Evolutionary conservation across 768 basidiomycete species (phyloP), one percentile per base, ranked within the genome.

Genomic region (Lactarius sanguifluus): DNA sequence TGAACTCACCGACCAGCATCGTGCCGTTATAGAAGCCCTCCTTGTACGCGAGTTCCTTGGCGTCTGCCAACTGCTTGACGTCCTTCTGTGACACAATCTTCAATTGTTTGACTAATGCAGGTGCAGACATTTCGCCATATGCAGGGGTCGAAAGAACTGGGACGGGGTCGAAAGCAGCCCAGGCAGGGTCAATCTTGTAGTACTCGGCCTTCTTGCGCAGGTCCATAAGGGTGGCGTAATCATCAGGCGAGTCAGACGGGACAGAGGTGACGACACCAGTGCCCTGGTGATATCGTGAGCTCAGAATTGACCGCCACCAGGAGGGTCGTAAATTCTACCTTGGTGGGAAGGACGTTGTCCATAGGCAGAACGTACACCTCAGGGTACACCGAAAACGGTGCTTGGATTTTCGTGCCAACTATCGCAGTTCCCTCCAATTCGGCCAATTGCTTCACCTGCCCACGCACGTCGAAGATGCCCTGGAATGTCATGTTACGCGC

Each of bases 401-500:
- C 96, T 68, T 87, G 88, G 77, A 98, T 88, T 73, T 86, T 93
- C 25, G 95, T 91, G 4, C 97, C 97, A 64, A 98, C 80, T 45
- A 98, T 79, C 66, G 85, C 85, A 12, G 85, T 77, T 9, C 97
- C 97, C 45, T 86, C 85, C 64, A 98, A 80, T 76, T 94, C 90
- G 18, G 84, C 77, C 60, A 98, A 78, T 74, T 92, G 86, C 57
- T 86, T 80, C 62, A 91, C 79, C 69, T 91, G 81, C 23, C 92
- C 95, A 1, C 87, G 86, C 5, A 83, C 82, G 5, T 85, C 82
- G 65, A 89, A 88, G 62, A 87, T 86, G 13, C 93, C 94, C 78
- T 98, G 95, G 86, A 89, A 98, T 0, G 95, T 86, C 95, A 98
- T 97, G 76, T 97, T 98, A n/a, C 96, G 87, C 6, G 94, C 95